These are phyloP conservation scores for Przewalskia tangutica DNA, from an alignment of 257 asterid species.

Conservation along the genomic window DNA sequence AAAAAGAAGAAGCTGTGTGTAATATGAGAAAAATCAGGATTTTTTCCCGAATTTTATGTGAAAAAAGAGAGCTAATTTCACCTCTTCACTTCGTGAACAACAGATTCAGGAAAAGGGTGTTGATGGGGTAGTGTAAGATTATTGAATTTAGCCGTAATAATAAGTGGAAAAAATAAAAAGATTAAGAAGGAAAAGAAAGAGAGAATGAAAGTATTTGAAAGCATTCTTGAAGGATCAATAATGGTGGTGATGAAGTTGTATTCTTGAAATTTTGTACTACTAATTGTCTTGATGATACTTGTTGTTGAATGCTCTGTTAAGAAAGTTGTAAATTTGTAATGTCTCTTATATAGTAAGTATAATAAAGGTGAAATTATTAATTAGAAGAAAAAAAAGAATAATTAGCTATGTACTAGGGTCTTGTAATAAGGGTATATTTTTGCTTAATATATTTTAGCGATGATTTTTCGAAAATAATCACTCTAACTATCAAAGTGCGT, in stretches of 20 bases:
- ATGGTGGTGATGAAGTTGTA: neutral
- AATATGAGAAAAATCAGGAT: too few relatives aligned
- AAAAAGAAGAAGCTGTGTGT: neutral
- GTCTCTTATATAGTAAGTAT: neutral
- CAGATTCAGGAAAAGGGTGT: conserved; percentile 18
- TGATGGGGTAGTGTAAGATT: conserved; percentile 9
- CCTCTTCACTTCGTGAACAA: conserved; percentile 18
- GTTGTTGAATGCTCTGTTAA: neutral
- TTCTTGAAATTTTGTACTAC: neutral
- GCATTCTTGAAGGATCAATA: neutral
- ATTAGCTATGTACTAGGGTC: neutral
- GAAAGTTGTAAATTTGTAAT: neutral
- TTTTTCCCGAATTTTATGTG: too few relatives aligned
- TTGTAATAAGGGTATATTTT: neutral
- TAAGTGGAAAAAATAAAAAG: neutral
- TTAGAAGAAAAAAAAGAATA: neutral
- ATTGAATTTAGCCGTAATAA: neutral
- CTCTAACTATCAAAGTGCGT: too few relatives aligned
- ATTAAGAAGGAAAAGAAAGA: neutral
- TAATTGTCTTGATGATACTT: neutral
- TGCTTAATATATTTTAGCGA: too few relatives aligned
- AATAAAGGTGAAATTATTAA: neutral
- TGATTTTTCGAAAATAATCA: too few relatives aligned
- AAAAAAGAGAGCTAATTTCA: neutral
- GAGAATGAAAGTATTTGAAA: neutral